phyloP scores from a whole-genome alignment of 768 basidiomycete genomes.

The Bullera alba region DNA sequence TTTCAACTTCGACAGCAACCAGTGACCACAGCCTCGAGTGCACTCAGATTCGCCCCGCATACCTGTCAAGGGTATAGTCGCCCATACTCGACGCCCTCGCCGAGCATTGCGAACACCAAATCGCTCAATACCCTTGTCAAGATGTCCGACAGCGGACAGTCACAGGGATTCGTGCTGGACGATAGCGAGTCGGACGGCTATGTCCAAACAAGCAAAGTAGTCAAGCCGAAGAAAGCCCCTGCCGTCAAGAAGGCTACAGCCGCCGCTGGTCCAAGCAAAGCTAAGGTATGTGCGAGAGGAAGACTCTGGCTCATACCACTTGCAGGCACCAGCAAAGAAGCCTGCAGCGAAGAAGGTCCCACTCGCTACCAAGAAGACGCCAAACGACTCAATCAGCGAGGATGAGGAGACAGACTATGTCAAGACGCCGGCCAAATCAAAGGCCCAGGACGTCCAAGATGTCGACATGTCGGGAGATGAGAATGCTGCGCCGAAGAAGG shows the following conservation, averaged over 20 bases:
- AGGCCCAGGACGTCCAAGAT: slow-evolving; percentile 45
- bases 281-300: background rate
- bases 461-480: slow-evolving; percentile 24
- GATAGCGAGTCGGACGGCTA: slow-evolving; percentile 39
- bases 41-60: too few relatives aligned
- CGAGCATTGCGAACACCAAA: too few relatives aligned
- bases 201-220: slow-evolving; percentile 13
- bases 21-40: too few relatives aligned
- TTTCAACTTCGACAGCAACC: too few relatives aligned
- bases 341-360: slow-evolving; percentile 47
- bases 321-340: background rate
- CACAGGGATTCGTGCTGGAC: slow-evolving; percentile 14
- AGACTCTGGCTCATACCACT: background rate
- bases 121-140: too few relatives aligned
- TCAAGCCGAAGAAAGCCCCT: slow-evolving; percentile 28
- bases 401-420: slow-evolving; percentile 19
- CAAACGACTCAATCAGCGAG: slow-evolving; percentile 39
- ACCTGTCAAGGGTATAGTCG: too few relatives aligned
- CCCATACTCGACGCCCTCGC: too few relatives aligned
- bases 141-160: slow-evolving; percentile 36
- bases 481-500: slow-evolving; percentile 23
- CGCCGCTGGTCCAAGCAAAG: background rate
- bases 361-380: slow-evolving; percentile 35
- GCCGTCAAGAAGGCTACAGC: slow-evolving; percentile 13
- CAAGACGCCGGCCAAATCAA: slow-evolving; percentile 54